Percentiles rank a stretch among this genome's conserved stretches.
Conservation (phyloP, 352 stramenopile genomes). For the Phytopythium ostracodes region DNA sequence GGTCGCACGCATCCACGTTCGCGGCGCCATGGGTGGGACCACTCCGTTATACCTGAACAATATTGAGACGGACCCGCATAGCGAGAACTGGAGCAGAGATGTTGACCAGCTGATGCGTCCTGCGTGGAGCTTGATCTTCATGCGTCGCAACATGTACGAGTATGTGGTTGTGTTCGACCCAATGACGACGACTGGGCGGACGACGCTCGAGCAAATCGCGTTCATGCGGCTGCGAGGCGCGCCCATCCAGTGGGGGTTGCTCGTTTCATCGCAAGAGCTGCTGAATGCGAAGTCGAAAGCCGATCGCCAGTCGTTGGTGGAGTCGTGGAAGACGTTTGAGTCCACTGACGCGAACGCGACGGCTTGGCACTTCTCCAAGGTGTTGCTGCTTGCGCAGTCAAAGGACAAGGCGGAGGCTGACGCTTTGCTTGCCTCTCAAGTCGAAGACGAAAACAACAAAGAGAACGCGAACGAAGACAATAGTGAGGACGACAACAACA, state of each 20-base stretch:
- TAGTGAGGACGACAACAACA: constrained; percentile 8
- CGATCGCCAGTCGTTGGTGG: constrained; percentile 34
- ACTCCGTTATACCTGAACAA: constrained; percentile 80
- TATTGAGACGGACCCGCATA: constrained; percentile 67
- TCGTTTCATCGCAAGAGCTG: constrained; percentile 71
- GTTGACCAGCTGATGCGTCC: constrained; percentile 42
- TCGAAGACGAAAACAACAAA: neutral
- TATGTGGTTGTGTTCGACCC: constrained; percentile 73
- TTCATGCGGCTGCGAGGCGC: constrained; percentile 73
- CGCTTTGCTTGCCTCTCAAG: neutral
- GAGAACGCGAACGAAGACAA: neutral
- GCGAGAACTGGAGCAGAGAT: constrained; percentile 41
- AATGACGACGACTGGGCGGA: constrained; percentile 37
- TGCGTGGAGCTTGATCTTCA: constrained; percentile 80
- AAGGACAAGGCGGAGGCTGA: constrained; percentile 34
- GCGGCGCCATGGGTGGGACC: constrained; percentile 46
- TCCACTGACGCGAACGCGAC: constrained; percentile 39
- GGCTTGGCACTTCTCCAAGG: constrained; percentile 76
- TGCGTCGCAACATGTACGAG: constrained; percentile 88
- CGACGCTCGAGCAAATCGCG: constrained; percentile 48
- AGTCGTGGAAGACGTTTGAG: constrained; percentile 34
- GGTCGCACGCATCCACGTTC: constrained; percentile 59
- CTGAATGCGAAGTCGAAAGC: constrained; percentile 38
- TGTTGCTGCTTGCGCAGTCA: constrained; percentile 59
- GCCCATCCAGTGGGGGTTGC: constrained; percentile 69